Conservation (phyloP, 208 protist genomes). For the Histomonas meleagridis region DNA sequence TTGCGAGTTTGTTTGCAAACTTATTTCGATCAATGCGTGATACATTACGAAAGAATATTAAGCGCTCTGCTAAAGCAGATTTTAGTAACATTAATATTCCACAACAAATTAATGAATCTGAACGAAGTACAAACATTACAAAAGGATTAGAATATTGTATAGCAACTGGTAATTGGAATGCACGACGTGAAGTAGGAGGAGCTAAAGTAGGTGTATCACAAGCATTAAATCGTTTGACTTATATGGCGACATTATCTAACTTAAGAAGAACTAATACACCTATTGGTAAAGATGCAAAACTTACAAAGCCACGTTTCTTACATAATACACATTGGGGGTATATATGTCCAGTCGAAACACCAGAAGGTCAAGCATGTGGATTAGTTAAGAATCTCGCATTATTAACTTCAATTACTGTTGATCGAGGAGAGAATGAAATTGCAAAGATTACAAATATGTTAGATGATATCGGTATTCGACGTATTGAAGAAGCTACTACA, state of each 20-base stretch:
- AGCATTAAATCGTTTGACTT: conserved; percentile 83
- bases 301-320: conserved; percentile 75
- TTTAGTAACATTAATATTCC: background rate
- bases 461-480: conserved; percentile 59
- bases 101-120: background rate
- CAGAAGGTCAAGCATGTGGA: conserved; percentile 72
- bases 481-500: conserved; percentile 51
- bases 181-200: conserved; percentile 5
- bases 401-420: conserved; percentile 63
- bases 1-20: conserved; percentile 63
- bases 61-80: conserved; percentile 36
- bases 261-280: conserved; percentile 89
- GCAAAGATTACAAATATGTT: conserved; percentile 62
- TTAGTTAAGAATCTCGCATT: conserved; percentile 86
- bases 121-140: conserved; percentile 54
- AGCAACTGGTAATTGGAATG: conserved; percentile 89
- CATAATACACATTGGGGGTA: conserved; percentile 85
- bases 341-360: conserved; percentile 81
- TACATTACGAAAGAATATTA: conserved; percentile 45
- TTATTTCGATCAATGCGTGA: conserved; percentile 61
- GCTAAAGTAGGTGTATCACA: conserved; percentile 55
- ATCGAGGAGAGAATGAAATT: conserved; percentile 45
- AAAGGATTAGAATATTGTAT: conserved; percentile 74
- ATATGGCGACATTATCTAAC: conserved; percentile 86
- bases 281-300: conserved; percentile 73